Conservation (phyloP, 805 yeast genomes). For the Lachancea meyersii region DNA sequence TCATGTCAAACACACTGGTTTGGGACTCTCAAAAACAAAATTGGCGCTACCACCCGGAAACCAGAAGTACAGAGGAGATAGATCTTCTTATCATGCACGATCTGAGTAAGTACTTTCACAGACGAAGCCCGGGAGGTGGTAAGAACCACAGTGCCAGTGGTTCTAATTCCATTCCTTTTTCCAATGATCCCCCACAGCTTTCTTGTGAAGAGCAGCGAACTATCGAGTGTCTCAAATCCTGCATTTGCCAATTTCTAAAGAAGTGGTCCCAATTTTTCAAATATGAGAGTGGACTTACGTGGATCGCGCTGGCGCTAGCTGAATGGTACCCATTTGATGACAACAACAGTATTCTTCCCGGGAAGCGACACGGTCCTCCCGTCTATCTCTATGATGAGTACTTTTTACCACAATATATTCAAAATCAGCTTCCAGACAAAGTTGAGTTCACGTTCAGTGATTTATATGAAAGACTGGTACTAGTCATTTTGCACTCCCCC, state of each 20-base stretch:
- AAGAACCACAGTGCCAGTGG: constrained; percentile 2
- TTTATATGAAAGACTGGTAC: constrained; percentile 65
- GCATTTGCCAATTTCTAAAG: constrained; percentile 56
- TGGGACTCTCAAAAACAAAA: constrained; percentile 8
- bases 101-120: constrained; percentile 50
- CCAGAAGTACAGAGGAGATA: constrained; percentile 18
- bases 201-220: constrained; percentile 40
- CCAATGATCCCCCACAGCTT: constrained; percentile 23
- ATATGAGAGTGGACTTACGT: constrained; percentile 76
- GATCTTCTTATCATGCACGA: constrained; percentile 46
- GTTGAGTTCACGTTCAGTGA: constrained; percentile 43
- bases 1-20: constrained; percentile 47
- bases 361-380: constrained; percentile 16
- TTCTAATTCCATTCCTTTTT: constrained; percentile 3
- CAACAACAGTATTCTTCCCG: constrained; percentile 20
- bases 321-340: constrained; percentile 78
- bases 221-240: constrained; percentile 49
- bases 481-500: constrained; percentile 72
- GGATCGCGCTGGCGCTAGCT: constrained; percentile 84
- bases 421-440: not conserved
- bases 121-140: constrained; percentile 12
- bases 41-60: constrained; percentile 13
- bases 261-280: constrained; percentile 77
- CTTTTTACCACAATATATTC: constrained; percentile 23
- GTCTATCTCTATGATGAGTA: constrained; percentile 25